Conservation (phyloP, 2,329 filamentous ascomycete species). For the Arthrobotrys megalospora region DNA sequence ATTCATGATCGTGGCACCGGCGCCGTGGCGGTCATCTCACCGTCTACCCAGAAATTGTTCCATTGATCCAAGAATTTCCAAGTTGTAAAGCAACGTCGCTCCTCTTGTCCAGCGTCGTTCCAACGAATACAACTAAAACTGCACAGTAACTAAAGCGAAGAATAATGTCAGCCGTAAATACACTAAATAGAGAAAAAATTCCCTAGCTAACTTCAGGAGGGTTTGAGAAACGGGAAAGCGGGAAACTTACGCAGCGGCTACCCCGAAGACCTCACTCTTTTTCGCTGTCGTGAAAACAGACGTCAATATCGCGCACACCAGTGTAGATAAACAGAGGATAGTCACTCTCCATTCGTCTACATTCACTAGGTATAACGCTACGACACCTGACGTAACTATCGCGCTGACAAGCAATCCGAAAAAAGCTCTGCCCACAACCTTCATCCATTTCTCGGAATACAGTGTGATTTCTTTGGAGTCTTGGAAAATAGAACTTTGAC, state of each 20-base stretch:
- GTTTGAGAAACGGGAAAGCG: neutral
- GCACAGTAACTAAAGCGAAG: conserved; percentile 38
- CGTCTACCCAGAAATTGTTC: conserved; percentile 31
- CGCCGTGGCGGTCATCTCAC: neutral
- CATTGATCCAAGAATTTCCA: conserved; percentile 36
- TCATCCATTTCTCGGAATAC: conserved; percentile 31
- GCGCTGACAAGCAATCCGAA: conserved; percentile 23
- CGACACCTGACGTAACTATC: conserved; percentile 23
- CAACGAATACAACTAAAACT: conserved; percentile 53
- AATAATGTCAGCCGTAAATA: neutral
- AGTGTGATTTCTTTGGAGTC: conserved; percentile 13
- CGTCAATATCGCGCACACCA: conserved; percentile 34
- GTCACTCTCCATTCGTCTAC: conserved; percentile 23
- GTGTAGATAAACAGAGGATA: conserved; percentile 16
- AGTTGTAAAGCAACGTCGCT: conserved; percentile 21
- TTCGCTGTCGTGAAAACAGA: conserved; percentile 46
- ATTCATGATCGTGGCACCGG: neutral
- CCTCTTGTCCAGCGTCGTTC: conserved; percentile 33
- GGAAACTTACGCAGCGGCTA: conserved; percentile 46
- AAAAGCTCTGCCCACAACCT: conserved; percentile 4
- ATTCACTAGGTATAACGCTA: conserved; percentile 24
- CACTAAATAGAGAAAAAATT: neutral
- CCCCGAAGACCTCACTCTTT: conserved; percentile 48
- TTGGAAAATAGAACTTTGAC: conserved; percentile 17
- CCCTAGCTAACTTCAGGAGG: neutral